These are phyloP conservation scores for Botrytis pseudocinerea DNA, from an alignment of 2,329 filamentous ascomycete genomes.

Conservation along the genomic window DNA sequence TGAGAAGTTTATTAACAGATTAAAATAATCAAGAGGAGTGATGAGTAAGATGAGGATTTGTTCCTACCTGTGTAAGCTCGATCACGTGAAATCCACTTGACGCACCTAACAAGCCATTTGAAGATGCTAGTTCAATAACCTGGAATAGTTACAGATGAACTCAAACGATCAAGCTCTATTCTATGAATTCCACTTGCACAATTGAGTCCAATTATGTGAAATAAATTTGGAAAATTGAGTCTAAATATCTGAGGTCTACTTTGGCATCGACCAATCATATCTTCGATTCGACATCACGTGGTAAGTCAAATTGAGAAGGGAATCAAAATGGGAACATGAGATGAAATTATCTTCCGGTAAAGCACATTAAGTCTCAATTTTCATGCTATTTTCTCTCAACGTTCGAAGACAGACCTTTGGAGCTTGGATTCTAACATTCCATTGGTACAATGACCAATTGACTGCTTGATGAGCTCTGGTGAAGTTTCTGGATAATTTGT, in stretches of 20 bases:
- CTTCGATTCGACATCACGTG: neutral
- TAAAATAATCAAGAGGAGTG: neutral
- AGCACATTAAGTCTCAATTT: rapidly evolving
- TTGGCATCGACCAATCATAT: neutral
- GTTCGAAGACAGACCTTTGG: neutral
- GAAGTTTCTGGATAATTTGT: neutral
- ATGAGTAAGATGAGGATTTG: neutral
- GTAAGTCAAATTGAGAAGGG: neutral
- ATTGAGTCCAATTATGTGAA: neutral
- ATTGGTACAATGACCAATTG: neutral
- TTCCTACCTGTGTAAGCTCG: neutral
- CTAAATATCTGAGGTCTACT: neutral
- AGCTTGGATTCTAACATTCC: neutral
- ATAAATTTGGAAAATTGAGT: neutral
- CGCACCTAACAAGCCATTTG: neutral
- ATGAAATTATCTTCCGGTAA: neutral
- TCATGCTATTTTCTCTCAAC: neutral
- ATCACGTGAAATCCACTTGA: neutral
- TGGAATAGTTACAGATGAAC: neutral
- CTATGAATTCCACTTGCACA: rapidly evolving
- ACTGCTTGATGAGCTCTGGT: neutral
- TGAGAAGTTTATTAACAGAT: neutral
- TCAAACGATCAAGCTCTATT: neutral
- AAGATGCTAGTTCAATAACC: neutral
- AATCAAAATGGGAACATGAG: neutral